Conservation (phyloP, 2,329 filamentous ascomycete species). For the Penicillium sp. region DNA sequence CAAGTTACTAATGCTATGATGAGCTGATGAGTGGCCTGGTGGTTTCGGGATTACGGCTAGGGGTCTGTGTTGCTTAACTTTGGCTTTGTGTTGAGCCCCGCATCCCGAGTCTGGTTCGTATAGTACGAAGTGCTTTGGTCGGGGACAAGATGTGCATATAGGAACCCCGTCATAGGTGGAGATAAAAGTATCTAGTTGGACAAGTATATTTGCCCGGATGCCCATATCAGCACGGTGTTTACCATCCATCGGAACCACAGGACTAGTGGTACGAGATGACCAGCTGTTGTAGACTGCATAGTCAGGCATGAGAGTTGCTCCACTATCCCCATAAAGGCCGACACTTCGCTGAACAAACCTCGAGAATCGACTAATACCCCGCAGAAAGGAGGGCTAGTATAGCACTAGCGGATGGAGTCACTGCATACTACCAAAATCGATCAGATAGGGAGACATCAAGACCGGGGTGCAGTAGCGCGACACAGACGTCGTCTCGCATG, state of each 20-base stretch:
- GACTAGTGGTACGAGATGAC: background rate
- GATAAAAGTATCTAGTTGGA: background rate
- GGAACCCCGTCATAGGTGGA: background rate
- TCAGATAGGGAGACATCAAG: background rate
- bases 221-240: no score
- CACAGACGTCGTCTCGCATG: conserved; percentile 17
- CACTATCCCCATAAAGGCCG: background rate
- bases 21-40: no score
- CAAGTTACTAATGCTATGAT: background rate
- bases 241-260: background rate
- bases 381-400: background rate
- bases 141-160: background rate
- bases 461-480: conserved; percentile 4
- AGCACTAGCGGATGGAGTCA: background rate
- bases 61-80: background rate
- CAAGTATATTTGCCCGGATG: background rate
- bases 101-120: background rate
- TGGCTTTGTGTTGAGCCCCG: background rate
- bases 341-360: background rate
- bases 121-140: background rate
- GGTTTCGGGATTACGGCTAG: no score
- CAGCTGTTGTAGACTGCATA: background rate
- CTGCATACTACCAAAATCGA: background rate
- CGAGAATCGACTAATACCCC: conserved; percentile 1
- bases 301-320: background rate